Base-by-base conservation (phyloP, 2,329 filamentous ascomycete genomes). In the Claviceps sp. region DNA sequence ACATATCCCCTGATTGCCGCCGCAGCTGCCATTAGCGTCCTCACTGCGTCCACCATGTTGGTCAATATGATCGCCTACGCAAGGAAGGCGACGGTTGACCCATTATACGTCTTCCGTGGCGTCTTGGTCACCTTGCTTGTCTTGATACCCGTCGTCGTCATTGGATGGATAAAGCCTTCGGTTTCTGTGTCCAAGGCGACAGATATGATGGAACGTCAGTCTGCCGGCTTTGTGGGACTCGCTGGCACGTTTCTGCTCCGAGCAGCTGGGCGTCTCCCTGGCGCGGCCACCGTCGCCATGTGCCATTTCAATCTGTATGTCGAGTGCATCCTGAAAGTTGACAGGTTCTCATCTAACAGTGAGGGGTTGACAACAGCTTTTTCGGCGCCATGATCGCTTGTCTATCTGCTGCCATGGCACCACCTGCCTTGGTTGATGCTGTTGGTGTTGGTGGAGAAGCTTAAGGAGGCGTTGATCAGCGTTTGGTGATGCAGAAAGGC, bases 251-350 rank as follows among this genome's bases (percentile, higher is more conserved):
- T 54, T 26, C 13, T 48, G 39, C 39, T 54, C 13, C 34, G 8
- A n/a, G 13, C 6, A 8, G 38, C 13, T 13, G 14, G 3, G 14
- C 5, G 13, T 14, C 34, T 38, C 38, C 50, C 30, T 17, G 43
- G 30, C 39, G 37, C 44, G 14, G 37, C 41, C 26, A 54, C 60
- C n/a, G 50, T 56, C 30, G 13, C 53, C 16, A 26, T 59, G 51
- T 51, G 48, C 11, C 57, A 63, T 42, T 13, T 62, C 42, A 59
- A 56, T 42, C 4, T 65, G 63, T 65, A 54, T 56, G 61, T 58
- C 22, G 19, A 45, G 40, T 11, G 10, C 30, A 34, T 34, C 30
- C 30, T 34, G 30, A 34, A 34, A 34, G 10, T 34, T 34, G 10
- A 3, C 30, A 11, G 30, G 10, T 34, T 34, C 30, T 34, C 30